Base-by-base conservation (phyloP, 371 early-diverging fungal species). In the Saksenaea oblongispora region DNA sequence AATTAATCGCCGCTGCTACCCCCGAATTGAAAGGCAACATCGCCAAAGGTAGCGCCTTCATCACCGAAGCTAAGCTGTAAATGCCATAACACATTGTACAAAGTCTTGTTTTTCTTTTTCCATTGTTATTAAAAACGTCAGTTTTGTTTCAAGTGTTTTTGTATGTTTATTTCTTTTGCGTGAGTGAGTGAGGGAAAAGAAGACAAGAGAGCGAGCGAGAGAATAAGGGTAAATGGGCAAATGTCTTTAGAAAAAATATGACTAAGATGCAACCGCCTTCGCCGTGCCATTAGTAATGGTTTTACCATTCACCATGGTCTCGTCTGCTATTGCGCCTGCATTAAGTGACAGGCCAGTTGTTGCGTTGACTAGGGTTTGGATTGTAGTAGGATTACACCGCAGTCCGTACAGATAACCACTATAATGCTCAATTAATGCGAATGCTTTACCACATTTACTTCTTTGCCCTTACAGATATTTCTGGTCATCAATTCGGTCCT, bases 401-500 rank as follows among this genome's bases (percentile, higher is more conserved):
- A 85, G 70, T n/a, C 86, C 86, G 68, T 80, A 85, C n/a, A 85
- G 64, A 63, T 80, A 84, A 31, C 86, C 86, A 58, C 84, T 83
- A 36, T 39, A 47, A 17, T n/a, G n/a, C 37, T 13, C 13, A 10
- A 37, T 37, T 15, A 37, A n/a, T 47, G 1, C 15, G 0, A n/a
- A 34, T 63, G 27, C 54, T 17, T 58, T 15, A 36, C 27, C 35
- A 24, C 42, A 3, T 34, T 28, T 2, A 9, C 0, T 37, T 26
- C 47, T 1, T 35, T 9, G 0, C 9, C 75, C 87, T 74, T 84
- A 87, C 87, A 93, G 81, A 65, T 91, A 97, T 83, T 95, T 95
- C 35, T 85, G 82, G 73, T 98, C 98, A 73, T 98, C 98, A 63
- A 98, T 94, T 27, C 75, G 80, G 74, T 94, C 93, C 61, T 98